Conservation (phyloP, 2,329 filamentous ascomycete genomes). For the Lasiodiplodia citricola region DNA sequence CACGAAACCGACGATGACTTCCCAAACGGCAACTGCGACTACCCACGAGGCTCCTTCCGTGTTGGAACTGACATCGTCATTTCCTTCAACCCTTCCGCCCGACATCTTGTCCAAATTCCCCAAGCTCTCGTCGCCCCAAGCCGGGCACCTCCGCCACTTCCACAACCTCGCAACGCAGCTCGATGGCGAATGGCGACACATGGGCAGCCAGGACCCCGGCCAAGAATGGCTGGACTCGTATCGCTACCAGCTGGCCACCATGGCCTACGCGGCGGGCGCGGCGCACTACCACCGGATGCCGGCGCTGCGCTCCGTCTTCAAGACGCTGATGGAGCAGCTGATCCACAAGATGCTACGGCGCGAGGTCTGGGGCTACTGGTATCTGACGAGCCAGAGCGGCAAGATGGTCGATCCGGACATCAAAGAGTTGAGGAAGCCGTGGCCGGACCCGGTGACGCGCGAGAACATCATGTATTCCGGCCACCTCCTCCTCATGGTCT, state of each 20-base stretch:
- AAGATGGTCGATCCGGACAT: conserved; percentile 43
- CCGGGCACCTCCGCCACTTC: conserved; percentile 45
- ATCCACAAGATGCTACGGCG: conserved; percentile 51
- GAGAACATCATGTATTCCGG: conserved; percentile 53
- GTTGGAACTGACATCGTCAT: neutral
- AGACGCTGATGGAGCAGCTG: conserved; percentile 40
- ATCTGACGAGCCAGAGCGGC: conserved; percentile 44
- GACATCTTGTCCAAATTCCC: conserved; percentile 19
- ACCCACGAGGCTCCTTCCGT: neutral
- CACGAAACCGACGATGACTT: neutral
- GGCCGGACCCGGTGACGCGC: conserved; percentile 47
- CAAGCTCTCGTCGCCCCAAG: conserved; percentile 34
- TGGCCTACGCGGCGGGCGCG: conserved; percentile 45
- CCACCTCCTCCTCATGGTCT: conserved; percentile 48
- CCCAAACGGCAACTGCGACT: neutral
- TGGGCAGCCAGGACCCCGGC: conserved; percentile 40
- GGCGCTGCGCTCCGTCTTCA: conserved; percentile 42
- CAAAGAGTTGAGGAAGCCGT: conserved; percentile 47
- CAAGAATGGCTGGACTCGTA: conserved; percentile 47
- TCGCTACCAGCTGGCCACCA: conserved; percentile 50
- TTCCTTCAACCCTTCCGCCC: neutral
- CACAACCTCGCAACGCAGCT: conserved; percentile 41
- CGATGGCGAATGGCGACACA: conserved; percentile 36
- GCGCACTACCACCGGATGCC: conserved; percentile 50
- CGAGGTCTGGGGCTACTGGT: conserved; percentile 54